Conservation (phyloP, 2,329 filamentous ascomycete genomes). For the Arthrobotrys megalospora region DNA sequence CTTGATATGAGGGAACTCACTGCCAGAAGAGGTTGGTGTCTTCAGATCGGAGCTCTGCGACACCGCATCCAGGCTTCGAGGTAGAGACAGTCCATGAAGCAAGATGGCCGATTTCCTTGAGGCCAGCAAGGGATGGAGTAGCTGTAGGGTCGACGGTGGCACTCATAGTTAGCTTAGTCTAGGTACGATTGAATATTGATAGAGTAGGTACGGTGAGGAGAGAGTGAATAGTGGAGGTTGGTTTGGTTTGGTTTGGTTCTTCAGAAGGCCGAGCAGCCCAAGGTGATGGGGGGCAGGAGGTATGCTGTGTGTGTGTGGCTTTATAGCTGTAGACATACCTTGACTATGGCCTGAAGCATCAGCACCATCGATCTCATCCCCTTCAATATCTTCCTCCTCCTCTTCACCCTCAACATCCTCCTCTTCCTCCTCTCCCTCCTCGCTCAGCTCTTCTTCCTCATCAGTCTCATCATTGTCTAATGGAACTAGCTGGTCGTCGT, state of each 20-base stretch:
- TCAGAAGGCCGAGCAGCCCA: background rate
- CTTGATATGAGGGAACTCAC: conserved; percentile 69
- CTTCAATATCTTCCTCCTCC: conserved; percentile 29
- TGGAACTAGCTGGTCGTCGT: conserved; percentile 44
- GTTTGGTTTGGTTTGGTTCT: background rate
- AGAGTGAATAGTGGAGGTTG: background rate
- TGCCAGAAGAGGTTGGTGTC: conserved; percentile 85
- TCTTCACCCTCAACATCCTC: conserved; percentile 34
- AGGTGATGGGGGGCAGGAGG: background rate
- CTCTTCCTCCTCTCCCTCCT: conserved; percentile 27
- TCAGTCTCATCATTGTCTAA: conserved; percentile 54
- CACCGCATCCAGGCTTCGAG: conserved; percentile 83
- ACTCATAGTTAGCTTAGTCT: conserved; percentile 29
- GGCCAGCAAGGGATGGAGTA: conserved; percentile 66
- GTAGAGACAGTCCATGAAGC: conserved; percentile 87
- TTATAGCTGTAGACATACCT: conserved; percentile 29
- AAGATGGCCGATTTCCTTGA: conserved; percentile 88
- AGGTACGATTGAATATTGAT: background rate
- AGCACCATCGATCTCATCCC: conserved; percentile 31
- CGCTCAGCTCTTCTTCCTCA: conserved; percentile 35
- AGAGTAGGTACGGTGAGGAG: background rate
- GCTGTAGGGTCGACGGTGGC: background rate
- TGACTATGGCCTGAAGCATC: conserved; percentile 10
- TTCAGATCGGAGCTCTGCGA: conserved; percentile 81
- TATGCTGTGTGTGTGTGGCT: background rate